phyloP scores from a whole-genome alignment of 345 rosid genomes.

The Xanthoceras sorbifolium region DNA sequence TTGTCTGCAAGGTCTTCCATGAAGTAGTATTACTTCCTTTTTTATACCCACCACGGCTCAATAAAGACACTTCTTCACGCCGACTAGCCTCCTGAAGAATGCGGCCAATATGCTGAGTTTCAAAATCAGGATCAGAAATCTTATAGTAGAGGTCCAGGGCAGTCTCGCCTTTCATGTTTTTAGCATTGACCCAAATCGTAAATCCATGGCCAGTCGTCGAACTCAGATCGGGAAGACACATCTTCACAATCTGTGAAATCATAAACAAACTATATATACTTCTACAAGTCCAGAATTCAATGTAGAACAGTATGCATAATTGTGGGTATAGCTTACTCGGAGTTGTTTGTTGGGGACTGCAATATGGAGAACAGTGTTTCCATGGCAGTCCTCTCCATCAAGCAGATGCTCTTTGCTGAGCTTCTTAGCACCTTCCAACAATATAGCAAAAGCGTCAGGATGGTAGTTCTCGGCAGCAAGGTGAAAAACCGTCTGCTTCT shows the following conservation, averaged over 20 bases:
- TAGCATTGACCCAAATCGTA: background rate
- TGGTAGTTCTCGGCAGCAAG: conserved; percentile 3
- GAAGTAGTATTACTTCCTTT: background rate
- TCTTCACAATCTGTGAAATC: background rate
- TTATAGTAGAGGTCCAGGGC: conserved; percentile 8
- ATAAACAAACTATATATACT: background rate
- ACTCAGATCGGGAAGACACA: background rate
- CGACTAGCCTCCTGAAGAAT: conserved; percentile 1
- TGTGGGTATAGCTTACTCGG: background rate
- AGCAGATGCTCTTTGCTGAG: background rate
- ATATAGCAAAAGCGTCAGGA: background rate
- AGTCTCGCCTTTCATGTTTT: background rate
- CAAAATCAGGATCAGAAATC: background rate
- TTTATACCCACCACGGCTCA: no score
- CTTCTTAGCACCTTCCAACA: background rate
- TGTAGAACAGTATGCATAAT: no score
- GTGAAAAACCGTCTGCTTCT: conserved; percentile 15
- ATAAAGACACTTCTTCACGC: background rate
- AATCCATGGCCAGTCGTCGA: no score
- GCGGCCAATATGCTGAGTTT: background rate
- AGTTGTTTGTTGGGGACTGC: background rate
- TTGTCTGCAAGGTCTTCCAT: background rate
- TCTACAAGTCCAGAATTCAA: no score
- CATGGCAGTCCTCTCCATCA: background rate
- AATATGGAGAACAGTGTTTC: conserved; percentile 21